These are phyloP conservation scores for Nitzschia sp. DNA, from an alignment of 108 stramenopile genomes.

Conservation along the genomic window DNA sequence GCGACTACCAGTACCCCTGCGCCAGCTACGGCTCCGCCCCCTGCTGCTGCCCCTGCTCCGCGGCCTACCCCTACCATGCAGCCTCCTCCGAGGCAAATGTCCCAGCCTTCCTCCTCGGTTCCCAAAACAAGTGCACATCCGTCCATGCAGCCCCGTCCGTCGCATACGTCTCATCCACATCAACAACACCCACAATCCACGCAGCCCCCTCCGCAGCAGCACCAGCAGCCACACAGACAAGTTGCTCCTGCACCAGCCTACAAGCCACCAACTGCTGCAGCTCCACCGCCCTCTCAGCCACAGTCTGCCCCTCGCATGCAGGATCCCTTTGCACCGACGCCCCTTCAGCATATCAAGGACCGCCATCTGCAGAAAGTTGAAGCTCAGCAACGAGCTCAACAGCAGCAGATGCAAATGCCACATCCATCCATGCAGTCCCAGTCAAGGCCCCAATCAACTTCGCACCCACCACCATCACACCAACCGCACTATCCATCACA, in stretches of 20 bases:
- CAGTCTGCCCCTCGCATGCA: background rate
- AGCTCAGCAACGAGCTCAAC: conserved; percentile 1
- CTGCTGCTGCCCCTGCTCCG: conserved; percentile 10
- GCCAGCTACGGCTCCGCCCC: conserved; percentile 5
- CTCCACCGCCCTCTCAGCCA: background rate
- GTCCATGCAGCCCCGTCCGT: background rate
- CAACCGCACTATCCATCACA: conserved; percentile 19
- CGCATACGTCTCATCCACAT: conserved; percentile 5
- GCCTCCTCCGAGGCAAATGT: conserved; percentile 6
- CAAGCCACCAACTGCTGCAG: background rate
- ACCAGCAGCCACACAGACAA: conserved; percentile 16
- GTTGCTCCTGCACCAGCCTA: background rate
- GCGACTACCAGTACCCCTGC: conserved; percentile 12
- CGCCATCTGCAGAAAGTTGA: conserved; percentile 2
- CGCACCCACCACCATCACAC: background rate
- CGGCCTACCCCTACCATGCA: conserved; percentile 11
- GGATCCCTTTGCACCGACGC: conserved; percentile 42
- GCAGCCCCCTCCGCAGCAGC: conserved; percentile 14
- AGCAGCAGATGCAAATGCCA: background rate
- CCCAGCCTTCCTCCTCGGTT: background rate
- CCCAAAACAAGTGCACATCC: background rate
- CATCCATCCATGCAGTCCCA: background rate
- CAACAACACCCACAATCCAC: conserved; percentile 30
- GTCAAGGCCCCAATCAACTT: background rate
- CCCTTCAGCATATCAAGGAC: conserved; percentile 25